phyloP scores from a whole-genome alignment of 1,284 basidiomycete species.

The Apiotrichum gamsii region DNA sequence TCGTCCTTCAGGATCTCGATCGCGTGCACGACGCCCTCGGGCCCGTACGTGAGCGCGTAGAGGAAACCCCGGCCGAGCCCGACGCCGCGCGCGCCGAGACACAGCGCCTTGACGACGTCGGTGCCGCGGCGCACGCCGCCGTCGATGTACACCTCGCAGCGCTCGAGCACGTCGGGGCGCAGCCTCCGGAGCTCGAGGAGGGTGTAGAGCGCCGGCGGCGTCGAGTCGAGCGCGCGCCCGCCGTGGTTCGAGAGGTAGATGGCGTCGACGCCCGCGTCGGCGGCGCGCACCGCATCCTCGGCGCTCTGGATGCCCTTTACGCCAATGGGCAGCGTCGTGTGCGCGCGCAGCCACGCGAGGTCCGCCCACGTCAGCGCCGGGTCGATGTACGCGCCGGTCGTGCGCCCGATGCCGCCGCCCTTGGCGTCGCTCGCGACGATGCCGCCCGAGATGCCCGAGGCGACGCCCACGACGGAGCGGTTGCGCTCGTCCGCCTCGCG shows the following conservation, averaged over 20 bases:
- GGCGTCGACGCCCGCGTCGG: conserved; percentile 45
- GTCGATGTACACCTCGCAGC: conserved; percentile 47
- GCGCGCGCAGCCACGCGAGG: conserved; percentile 41
- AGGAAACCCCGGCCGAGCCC: conserved; percentile 49
- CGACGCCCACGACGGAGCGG: conserved; percentile 42
- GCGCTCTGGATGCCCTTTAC: conserved; percentile 48
- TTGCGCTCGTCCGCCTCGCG: conserved; percentile 47
- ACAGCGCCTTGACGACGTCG: conserved; percentile 51
- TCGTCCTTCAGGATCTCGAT: conserved; percentile 65
- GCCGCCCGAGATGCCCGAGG: conserved; percentile 42
- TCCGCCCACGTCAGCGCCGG: conserved; percentile 43
- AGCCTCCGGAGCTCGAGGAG: conserved; percentile 46
- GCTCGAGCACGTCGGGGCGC: conserved; percentile 45
- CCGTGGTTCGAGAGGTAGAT: conserved; percentile 47
- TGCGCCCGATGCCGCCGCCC: conserved; percentile 47
- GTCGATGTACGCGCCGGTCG: conserved; percentile 46
- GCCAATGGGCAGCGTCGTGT: conserved; percentile 42
- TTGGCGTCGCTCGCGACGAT: conserved; percentile 41
- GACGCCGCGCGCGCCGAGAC: conserved; percentile 50
- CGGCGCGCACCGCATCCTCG: conserved; percentile 47
- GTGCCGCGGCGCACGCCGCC: conserved; percentile 50
- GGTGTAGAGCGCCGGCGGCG: conserved; percentile 47
- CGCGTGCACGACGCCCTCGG: conserved; percentile 47
- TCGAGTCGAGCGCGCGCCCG: conserved; percentile 39
- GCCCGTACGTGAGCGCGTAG: conserved; percentile 44